Evolutionary conservation across 2,329 filamentous ascomycete species (phyloP), one percentile per base, ranked within the genome.

Genomic region (Talaromyces pinophilus): DNA sequence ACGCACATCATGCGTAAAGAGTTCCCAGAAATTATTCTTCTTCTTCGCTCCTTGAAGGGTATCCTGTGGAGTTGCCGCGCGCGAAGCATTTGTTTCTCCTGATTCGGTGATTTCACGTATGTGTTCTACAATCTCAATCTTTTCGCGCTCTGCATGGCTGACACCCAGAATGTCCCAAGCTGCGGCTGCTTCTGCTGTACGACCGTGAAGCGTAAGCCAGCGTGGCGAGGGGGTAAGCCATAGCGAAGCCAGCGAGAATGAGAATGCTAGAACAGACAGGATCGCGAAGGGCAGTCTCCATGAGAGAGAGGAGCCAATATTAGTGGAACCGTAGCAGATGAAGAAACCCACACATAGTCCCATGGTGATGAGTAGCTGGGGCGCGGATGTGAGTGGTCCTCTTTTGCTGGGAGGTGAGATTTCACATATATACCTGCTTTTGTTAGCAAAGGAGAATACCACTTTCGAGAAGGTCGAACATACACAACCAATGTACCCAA

Each of bases 271-370:
- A 4, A 72, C 60, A 0, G 81, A 77, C 67, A 84, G 80, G 0
- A 88, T 71, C 0, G 85, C 75, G 64, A 84, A 88, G 0, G 87
- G 87, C 0, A 85, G 73, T 2, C 86, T 79, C 87, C 86, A 88
- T 1, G 86, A 82, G 19, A 85, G 72, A 2, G 81, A 82, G 2
- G 80, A 82, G 0, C 74, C 44, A 7, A 87, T 78, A 1, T 75
- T 71, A 0, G 83, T 78, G 25, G 81, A 84, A 7, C 84, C 86
- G 69, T 88, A 89, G 73, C 85, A 88, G 10, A 81, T 82, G 69
- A 90, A 89, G 69, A 86, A 89, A 0, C 87, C 87, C 0, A 79
- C 57, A 10, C 83, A 82, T 2, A 88, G 73, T 0, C 84, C 86
- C 1, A 82, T 59, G 0, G 82, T 83, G 2, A 81, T 80, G 54